Evolutionary conservation across 345 rosid genomes (phyloP).

Genomic region (Eucalyptus globulus): DNA sequence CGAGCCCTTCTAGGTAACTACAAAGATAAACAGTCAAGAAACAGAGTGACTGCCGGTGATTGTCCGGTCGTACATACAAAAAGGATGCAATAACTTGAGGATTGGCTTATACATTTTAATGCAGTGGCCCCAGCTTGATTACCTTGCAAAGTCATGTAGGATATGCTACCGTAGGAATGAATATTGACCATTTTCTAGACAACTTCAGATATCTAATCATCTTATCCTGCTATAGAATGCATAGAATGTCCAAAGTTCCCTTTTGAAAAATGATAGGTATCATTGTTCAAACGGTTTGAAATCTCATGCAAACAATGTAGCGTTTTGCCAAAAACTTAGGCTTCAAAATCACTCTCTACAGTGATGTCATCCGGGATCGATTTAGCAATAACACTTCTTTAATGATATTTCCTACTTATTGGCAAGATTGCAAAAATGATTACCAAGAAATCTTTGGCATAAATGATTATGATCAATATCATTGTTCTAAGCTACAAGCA

Average conservation of each 20-base stretch:
- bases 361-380: background rate
- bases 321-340: background rate
- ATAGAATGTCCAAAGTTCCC: background rate
- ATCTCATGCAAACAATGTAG: background rate
- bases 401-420: background rate
- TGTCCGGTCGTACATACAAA: background rate
- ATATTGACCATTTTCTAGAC: background rate
- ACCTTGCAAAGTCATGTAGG: background rate
- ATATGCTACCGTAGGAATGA: background rate
- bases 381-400: background rate
- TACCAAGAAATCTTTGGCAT: background rate
- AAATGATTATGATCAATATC: background rate
- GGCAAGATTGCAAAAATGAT: background rate
- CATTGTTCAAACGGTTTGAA: background rate
- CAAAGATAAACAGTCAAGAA: background rate
- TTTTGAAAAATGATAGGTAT: background rate
- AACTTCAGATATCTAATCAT: background rate
- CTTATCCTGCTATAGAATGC: background rate
- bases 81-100: background rate
- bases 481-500: background rate
- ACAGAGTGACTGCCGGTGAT: background rate
- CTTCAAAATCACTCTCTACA: background rate
- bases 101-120: background rate
- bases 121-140: background rate
- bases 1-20: constrained; percentile 59